Evolutionary conservation across 768 basidiomycete genomes (phyloP).

Genomic region (Trametes villosa): DNA sequence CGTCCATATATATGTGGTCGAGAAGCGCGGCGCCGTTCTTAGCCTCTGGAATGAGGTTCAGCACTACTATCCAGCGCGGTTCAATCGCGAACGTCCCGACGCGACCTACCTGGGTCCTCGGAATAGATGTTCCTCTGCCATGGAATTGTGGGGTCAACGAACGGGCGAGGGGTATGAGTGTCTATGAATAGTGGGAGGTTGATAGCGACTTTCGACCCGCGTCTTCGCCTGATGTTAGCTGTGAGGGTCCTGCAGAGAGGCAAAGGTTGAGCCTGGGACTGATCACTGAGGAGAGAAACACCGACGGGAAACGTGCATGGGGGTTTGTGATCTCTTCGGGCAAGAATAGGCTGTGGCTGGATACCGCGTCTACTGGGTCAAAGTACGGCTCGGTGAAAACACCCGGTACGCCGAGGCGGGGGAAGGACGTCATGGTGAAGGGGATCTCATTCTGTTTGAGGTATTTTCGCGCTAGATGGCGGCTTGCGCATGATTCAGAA

Average conservation of each 20-base stretch:
- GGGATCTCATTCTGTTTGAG: constrained; percentile 88
- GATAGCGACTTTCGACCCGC: constrained; percentile 94
- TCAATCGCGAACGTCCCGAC: constrained; percentile 6
- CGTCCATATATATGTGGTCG: constrained; percentile 97
- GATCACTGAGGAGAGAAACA: constrained; percentile 32
- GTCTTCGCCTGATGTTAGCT: constrained; percentile 88
- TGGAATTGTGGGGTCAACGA: constrained; percentile 91
- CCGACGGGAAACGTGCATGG: constrained; percentile 97
- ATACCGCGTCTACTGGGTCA: constrained; percentile 73
- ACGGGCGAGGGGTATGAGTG: constrained; percentile 82
- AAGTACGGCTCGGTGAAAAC: constrained; percentile 92
- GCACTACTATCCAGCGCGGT: constrained; percentile 9
- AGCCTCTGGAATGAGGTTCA: constrained; percentile 59
- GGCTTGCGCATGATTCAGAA: constrained; percentile 51
- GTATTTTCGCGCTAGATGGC: constrained; percentile 80
- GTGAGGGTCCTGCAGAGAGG: constrained; percentile 79
- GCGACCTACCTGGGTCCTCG: constrained; percentile 76
- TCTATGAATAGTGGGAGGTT: constrained; percentile 95
- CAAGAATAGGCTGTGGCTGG: constrained; percentile 92
- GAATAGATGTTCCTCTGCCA: constrained; percentile 82
- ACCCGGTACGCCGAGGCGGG: constrained; percentile 85
- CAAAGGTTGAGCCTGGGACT: constrained; percentile 23
- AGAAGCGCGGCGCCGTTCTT: constrained; percentile 85
- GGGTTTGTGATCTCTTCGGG: constrained; percentile 97
- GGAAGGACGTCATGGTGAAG: constrained; percentile 93